Evolutionary conservation across 768 basidiomycete genomes (phyloP).

Genomic region (Pulveroboletus sp.): DNA sequence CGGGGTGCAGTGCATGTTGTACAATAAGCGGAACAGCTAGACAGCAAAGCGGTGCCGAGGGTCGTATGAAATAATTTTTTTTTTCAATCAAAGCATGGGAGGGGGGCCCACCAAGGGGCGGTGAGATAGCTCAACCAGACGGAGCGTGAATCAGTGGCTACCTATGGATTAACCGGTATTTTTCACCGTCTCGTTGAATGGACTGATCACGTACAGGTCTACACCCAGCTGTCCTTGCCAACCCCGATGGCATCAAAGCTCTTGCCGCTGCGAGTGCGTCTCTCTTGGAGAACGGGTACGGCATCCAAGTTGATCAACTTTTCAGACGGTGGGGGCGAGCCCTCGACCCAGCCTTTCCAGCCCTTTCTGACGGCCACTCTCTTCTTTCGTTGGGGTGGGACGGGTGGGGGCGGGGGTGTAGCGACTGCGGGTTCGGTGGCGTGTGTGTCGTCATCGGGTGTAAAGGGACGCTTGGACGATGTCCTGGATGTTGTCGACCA

Average conservation of each 20-base stretch:
- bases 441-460: constrained; percentile 60
- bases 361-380: constrained; percentile 66
- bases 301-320: constrained; percentile 80
- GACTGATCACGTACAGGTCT: constrained; percentile 39
- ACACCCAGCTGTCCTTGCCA: constrained; percentile 77
- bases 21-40: constrained; percentile 19
- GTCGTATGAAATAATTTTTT: constrained; percentile 9
- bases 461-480: constrained; percentile 75
- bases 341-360: constrained; percentile 91
- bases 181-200: constrained; percentile 44
- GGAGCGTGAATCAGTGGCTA: constrained; percentile 1
- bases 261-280: constrained; percentile 79
- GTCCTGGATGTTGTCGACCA: constrained; percentile 71
- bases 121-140: not conserved
- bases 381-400: constrained; percentile 50
- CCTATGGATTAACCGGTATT: constrained; percentile 32
- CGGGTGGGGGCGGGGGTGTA: constrained; percentile 16
- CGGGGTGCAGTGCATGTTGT: constrained; percentile 21
- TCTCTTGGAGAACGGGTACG: constrained; percentile 63
- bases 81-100: constrained; percentile 5
- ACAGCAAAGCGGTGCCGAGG: constrained; percentile 9
- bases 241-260: constrained; percentile 77
- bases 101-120: not conserved
- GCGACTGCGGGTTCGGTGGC: constrained; percentile 24
- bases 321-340: constrained; percentile 72